These are phyloP conservation scores for Schizophyllum commune DNA, from an alignment of 1,284 basidiomycete species.

Conservation along the genomic window DNA sequence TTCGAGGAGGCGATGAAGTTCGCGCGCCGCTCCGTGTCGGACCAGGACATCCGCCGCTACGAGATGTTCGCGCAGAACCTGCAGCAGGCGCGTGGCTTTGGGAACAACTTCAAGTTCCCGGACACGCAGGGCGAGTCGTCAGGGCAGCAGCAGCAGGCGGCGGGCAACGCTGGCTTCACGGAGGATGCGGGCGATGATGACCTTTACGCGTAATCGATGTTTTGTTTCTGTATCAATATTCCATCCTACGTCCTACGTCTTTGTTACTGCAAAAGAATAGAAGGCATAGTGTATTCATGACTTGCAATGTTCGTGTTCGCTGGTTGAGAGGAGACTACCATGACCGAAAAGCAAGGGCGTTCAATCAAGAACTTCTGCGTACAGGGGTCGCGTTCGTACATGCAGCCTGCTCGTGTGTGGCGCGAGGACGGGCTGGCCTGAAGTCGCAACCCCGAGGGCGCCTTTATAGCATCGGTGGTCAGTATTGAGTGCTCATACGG, in stretches of 20 bases:
- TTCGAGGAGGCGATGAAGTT: conserved; percentile 98
- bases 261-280: not conserved
- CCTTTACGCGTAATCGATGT: conserved; percentile 58
- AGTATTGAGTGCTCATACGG: too few relatives aligned
- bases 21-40: conserved; percentile 86
- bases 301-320: too few relatives aligned
- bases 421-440: too few relatives aligned
- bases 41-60: conserved; percentile 92
- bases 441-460: too few relatives aligned
- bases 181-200: conserved; percentile 84
- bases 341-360: too few relatives aligned
- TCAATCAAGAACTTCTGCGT: too few relatives aligned
- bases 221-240: not conserved
- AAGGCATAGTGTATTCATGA: not conserved
- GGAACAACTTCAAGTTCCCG: conserved; percentile 95
- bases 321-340: too few relatives aligned
- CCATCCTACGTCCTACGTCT: not conserved
- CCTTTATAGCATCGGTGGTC: too few relatives aligned
- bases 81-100: conserved; percentile 83
- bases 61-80: conserved; percentile 87
- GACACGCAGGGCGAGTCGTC: conserved; percentile 48
- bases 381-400: too few relatives aligned
- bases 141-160: conserved; percentile 36
- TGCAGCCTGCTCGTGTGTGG: too few relatives aligned
- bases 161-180: conserved; percentile 73